Base-by-base conservation (phyloP, 1,139 yeast genomes). In the Blastobotrys elegans region DNA sequence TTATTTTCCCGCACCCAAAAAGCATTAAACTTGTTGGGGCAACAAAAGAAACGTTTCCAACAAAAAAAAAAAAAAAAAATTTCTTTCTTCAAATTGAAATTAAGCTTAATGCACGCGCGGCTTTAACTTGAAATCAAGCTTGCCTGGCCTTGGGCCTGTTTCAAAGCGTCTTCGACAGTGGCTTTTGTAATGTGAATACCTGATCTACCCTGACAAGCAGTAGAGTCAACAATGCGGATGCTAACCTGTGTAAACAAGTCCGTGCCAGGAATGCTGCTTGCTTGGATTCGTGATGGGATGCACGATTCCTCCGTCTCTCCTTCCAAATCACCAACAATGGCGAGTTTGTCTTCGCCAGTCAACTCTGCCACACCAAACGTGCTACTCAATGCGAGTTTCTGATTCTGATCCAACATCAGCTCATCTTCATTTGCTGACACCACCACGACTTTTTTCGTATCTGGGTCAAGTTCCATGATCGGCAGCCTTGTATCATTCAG, bases 271-370 rank as follows among this genome's bases (percentile, higher is more conserved):
- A 62, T 59, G 18, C 65, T 56, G 14, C 73, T 65, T 6, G 76
- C 69, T 37, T 67, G 64, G 18, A 79, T 65, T 41, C 75, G 66
- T 33, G 78, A 73, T 35, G 64, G 62, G 11, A 76, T 67, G 11
- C 74, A 67, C 7, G 70, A 60, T 60, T 85, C 90, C 62, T 86
- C 95, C 4, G 88, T 83, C 55, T 83, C 92, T 8, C 92, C 92
- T 62, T 84, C 90, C 40, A 85, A 61, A 58, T 85, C 95, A 1
- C 85, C 79, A 47, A 86, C 64, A 32, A 85, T 33, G 39, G 67
- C 70, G 44, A 65, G 50, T 13, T 65, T 66, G 56, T 58, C 58
- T 22, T 64, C 67, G 4, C 57, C 62, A 2, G 62, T 40, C 7
- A 21, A 24, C 38, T 63, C 62, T 30, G 78, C 73, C 1, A 82